A percentile compares a stretch with the other conserved stretches of the same genome.
Evolutionary conservation across 2,329 filamentous ascomycete species (phyloP).

Genomic region (Fusarium ambrosium): DNA sequence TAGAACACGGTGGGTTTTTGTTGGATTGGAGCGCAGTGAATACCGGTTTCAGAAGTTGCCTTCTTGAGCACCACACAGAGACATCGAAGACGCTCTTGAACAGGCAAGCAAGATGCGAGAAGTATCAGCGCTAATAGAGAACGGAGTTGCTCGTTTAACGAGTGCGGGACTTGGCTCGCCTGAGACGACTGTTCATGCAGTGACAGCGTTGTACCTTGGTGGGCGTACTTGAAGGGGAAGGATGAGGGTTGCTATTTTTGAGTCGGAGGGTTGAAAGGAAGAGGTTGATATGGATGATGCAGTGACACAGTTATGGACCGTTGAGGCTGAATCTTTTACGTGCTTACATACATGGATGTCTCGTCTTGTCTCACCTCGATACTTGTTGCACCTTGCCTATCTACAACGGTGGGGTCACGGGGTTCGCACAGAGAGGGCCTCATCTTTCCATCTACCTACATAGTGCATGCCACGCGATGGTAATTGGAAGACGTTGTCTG

Average conservation of each 20-base stretch:
- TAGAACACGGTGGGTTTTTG: neutral
- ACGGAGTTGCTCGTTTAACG: neutral
- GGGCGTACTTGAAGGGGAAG: neutral
- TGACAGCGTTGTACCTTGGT: neutral
- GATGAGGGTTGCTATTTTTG: neutral
- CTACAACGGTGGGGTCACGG: neutral
- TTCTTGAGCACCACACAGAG: neutral
- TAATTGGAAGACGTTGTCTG: neutral
- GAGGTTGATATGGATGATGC: neutral
- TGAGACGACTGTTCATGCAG: neutral
- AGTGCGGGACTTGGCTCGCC: neutral
- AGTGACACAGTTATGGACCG: neutral
- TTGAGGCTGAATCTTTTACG: conserved; percentile 4
- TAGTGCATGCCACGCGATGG: neutral
- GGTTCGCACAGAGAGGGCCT: neutral
- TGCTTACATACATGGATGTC: neutral
- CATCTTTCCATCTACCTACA: neutral
- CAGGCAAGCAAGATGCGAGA: conserved; percentile 1
- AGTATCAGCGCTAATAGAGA: neutral
- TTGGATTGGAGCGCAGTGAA: conserved; percentile 9
- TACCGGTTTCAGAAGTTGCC: neutral
- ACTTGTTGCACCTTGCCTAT: neutral
- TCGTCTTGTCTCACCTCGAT: neutral
- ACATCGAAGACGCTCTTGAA: neutral
- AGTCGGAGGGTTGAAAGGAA: neutral